Conservation (phyloP, 257 asterid genomes). For the Plantago elongata region DNA sequence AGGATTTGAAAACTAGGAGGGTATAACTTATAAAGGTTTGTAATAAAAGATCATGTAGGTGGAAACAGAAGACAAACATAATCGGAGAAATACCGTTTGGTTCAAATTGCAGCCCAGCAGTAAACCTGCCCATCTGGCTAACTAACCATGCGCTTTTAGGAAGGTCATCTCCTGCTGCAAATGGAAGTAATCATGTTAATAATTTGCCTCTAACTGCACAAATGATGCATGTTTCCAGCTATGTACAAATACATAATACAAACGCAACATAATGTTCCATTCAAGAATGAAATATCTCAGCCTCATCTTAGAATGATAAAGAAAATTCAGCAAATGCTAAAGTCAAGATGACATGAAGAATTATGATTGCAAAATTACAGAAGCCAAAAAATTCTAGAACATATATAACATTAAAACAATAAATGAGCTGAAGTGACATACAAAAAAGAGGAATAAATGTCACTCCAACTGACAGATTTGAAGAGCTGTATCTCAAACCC, state of each 20-base stretch:
- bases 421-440: constrained; percentile 27
- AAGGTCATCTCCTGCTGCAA: constrained; percentile 53
- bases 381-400: not conserved
- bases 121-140: constrained; percentile 81
- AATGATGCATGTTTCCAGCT: constrained; percentile 2
- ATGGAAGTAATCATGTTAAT: constrained; percentile 19
- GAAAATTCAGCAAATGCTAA: not conserved
- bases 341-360: not conserved
- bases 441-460: constrained; percentile 60
- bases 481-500: constrained; percentile 93
- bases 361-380: not conserved
- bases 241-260: not conserved
- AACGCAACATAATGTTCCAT: too few relatives aligned
- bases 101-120: constrained; percentile 87
- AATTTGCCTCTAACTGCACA: not conserved
- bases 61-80: constrained; percentile 6
- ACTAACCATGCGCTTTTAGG: constrained; percentile 85
- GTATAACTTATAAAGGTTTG: not conserved
- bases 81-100: constrained; percentile 44
- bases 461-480: constrained; percentile 80
- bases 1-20: not conserved
- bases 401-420: constrained; percentile 5
- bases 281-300: too few relatives aligned
- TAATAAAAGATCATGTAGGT: not conserved
- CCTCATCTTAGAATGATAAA: too few relatives aligned